Evolutionary conservation across 495 filamentous ascomycete genomes (phyloP).

Genomic region (Xylaria acuta): DNA sequence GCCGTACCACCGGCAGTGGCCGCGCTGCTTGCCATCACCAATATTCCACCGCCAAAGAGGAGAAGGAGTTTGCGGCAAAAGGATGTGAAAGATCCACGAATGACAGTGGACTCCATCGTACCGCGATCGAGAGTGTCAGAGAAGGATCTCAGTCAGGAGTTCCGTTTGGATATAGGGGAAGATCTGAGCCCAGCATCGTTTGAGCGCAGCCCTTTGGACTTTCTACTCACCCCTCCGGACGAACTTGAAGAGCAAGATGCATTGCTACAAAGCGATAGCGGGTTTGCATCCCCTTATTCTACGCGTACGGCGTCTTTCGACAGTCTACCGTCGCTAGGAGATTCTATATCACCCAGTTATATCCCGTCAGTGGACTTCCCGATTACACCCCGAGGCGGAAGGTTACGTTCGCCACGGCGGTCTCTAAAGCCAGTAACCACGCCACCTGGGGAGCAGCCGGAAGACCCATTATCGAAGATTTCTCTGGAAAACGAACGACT

Average conservation of each 20-base stretch:
- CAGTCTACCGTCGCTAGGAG: slow-evolving; percentile 54
- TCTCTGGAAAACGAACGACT: slow-evolving; percentile 44
- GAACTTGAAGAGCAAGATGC: slow-evolving; percentile 54
- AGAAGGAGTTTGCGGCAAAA: slow-evolving; percentile 31
- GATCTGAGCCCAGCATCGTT: slow-evolving; percentile 36
- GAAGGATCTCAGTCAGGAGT: slow-evolving; percentile 52
- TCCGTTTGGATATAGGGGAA: slow-evolving; percentile 46
- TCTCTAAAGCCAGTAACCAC: slow-evolving; percentile 54
- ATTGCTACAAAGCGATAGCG: slow-evolving; percentile 51
- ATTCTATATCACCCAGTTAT: slow-evolving; percentile 48
- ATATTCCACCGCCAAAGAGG: slow-evolving; percentile 58
- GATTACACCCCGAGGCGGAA: slow-evolving; percentile 44
- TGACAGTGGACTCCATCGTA: slow-evolving; percentile 57
- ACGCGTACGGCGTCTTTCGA: slow-evolving; percentile 54
- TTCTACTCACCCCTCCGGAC: slow-evolving; percentile 62
- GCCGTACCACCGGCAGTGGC: slow-evolving; percentile 64
- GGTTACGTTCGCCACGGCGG: slow-evolving; percentile 45
- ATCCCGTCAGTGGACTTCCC: slow-evolving; percentile 51
- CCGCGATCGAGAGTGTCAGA: slow-evolving; percentile 56
- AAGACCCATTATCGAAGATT: slow-evolving; percentile 54
- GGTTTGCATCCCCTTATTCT: slow-evolving; percentile 48
- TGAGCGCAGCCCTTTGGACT: slow-evolving; percentile 54
- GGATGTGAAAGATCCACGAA: slow-evolving; percentile 33
- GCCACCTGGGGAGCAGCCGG: slow-evolving; percentile 45
- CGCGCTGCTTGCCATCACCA: slow-evolving; percentile 64